Evolutionary conservation across 2,329 filamentous ascomycete genomes (phyloP).

Genomic region (Gyromitra esculenta): DNA sequence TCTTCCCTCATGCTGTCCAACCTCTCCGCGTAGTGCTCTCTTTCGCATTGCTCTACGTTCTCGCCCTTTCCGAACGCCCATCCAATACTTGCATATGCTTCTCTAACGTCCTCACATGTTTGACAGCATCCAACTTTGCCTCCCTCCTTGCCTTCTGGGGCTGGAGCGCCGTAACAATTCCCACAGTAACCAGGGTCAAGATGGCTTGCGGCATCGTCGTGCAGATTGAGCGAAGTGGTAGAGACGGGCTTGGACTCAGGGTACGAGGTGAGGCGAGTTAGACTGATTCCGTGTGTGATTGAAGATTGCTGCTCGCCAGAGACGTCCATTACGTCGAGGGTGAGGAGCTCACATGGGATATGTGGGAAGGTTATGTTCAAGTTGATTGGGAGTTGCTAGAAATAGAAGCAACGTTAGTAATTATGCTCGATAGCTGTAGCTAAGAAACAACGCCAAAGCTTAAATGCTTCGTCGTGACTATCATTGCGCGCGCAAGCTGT

Average conservation of each 20-base stretch:
- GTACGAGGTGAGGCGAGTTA: conserved; percentile 79
- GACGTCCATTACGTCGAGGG: conserved; percentile 98
- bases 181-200: conserved; percentile 94
- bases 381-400: conserved; percentile 97
- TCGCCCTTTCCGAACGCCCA: conserved; percentile 96
- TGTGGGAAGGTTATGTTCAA: conserved; percentile 95
- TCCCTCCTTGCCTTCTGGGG: conserved; percentile 71
- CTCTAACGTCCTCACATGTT: conserved; percentile 94
- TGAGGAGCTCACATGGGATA: conserved; percentile 92
- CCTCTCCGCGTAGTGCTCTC: conserved; percentile 91
- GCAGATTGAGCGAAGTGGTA: conserved; percentile 54
- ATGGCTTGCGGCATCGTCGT: conserved; percentile 74
- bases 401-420: conserved; percentile 67
- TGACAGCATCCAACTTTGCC: conserved; percentile 91
- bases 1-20: conserved; percentile 88
- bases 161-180: conserved; percentile 84
- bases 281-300: conserved; percentile 89
- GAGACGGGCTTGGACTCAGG: conserved; percentile 63
- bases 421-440: conserved; percentile 11
- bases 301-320: conserved; percentile 96
- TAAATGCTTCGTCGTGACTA: background rate
- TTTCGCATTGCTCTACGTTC: conserved; percentile 91
- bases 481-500: conserved; percentile 7
- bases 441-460: background rate
- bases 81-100: conserved; percentile 86